Evolutionary conservation across 257 asterid genomes (phyloP), one percentile per base, ranked within the genome.

Genomic region (Nyctanthes arbortristis): DNA sequence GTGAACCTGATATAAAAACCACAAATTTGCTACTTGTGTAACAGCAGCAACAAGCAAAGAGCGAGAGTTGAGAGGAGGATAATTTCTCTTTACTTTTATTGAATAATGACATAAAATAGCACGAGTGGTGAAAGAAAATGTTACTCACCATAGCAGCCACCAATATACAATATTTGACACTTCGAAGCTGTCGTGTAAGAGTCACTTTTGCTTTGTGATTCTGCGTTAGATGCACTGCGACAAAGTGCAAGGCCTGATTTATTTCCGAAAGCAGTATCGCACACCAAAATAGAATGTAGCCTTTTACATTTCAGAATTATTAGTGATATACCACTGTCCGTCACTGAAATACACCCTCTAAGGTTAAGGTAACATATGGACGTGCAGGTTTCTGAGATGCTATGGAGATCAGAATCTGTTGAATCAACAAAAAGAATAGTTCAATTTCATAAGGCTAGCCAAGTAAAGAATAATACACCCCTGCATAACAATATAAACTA

Each of bases 211-310:
- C 66, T 67, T 72, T 73, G 67, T 29, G 59, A 68, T 45, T 66
- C 71, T 28, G 57, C 76, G 68, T 64, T 58, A 22, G 82, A 78
- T 59, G 64, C 65, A 72, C 78, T 78, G n/a, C 75, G 61, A 73
- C 92, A 82, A 85, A 92, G 96, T 14, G 91, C 86, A 71, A 67
- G 69, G 74, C 83, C 73, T n/a, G 91, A 89, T 45, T 75, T 76
- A 63, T 79, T 75, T n/a, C 91, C 96, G 36, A 92, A 88, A 54
- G 81, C 78, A 79, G 97, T 89, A 66, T 88, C 88, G 81, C 98
- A 86, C 11, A 74, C 96, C 79, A 85, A 73, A 78, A 88, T 54
- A 24, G 98, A 88, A 18, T 70, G 77, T 33, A 92, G 84, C 68
- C 68, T 78, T 75, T 72, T 67, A 73, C 96, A 89, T 57, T 81